These are phyloP conservation scores for Mycena indigotica DNA, from an alignment of 768 basidiomycete species.

Conservation along the genomic window DNA sequence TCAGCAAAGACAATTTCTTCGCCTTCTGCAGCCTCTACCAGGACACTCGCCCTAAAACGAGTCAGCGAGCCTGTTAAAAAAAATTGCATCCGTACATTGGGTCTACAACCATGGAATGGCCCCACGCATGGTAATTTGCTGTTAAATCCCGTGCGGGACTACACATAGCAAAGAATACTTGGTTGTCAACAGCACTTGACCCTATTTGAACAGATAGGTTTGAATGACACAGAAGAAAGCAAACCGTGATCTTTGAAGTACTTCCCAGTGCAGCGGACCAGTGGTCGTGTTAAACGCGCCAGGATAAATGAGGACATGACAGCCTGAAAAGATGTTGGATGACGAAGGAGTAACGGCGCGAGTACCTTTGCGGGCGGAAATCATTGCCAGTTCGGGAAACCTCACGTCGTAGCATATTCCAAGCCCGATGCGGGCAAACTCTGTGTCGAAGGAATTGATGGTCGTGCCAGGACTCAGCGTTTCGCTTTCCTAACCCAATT, in stretches of 20 bases:
- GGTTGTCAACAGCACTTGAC: slow-evolving; percentile 89
- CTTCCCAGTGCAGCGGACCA: slow-evolving; percentile 94
- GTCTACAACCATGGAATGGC: slow-evolving; percentile 89
- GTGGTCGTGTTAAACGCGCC: slow-evolving; percentile 96
- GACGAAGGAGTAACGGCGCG: neutral
- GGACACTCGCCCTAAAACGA: slow-evolving; percentile 63
- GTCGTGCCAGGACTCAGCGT: slow-evolving; percentile 76
- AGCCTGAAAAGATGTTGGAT: slow-evolving; percentile 52
- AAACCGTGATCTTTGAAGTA: slow-evolving; percentile 85
- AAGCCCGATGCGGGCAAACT: slow-evolving; percentile 95
- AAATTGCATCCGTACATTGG: slow-evolving; percentile 61
- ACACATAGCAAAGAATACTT: slow-evolving; percentile 95
- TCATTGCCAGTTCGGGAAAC: slow-evolving; percentile 93
- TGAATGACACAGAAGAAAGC: slow-evolving; percentile 20
- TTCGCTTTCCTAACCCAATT: slow-evolving; percentile 75
- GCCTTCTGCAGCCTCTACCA: slow-evolving; percentile 72
- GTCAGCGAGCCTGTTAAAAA: no score
- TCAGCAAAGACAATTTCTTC: slow-evolving; percentile 80
- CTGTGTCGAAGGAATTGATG: slow-evolving; percentile 89
- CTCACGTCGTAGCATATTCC: slow-evolving; percentile 97
- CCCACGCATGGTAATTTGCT: slow-evolving; percentile 93
- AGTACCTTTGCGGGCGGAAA: slow-evolving; percentile 80
- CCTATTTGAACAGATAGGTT: neutral
- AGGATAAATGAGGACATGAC: slow-evolving; percentile 88
- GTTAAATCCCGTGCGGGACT: slow-evolving; percentile 86